Evolutionary conservation across 2,329 filamentous ascomycete genomes (phyloP), one percentile per base, ranked within the genome.

Genomic region (Ascochyta viciae-villosae): DNA sequence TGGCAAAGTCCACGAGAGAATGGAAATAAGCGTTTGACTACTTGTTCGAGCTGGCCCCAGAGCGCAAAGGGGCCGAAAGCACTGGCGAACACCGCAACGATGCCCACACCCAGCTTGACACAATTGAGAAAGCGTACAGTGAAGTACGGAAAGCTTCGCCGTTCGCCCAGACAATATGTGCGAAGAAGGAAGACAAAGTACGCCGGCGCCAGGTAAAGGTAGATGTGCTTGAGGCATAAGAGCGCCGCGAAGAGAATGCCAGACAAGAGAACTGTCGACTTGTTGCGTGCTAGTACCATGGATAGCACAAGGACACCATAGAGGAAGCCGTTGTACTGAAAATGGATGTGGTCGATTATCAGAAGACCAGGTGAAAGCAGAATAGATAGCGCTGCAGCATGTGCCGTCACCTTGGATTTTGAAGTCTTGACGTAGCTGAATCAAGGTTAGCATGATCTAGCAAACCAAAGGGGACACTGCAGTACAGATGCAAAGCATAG

Each of bases 261-360:
- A 65, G 92, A 95, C 41, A 82, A 80, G 12, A 98, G 83, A 31
- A 95, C 81, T 0, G 90, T 90, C 3, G 89, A 89, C 70, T 85
- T 86, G 66, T 88, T 86, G 46, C 91, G 87, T 6, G 92, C 92
- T 56, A 96, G 80, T 1, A 96, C 89, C 43, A 99, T 83, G 2
- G 95, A 98, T 50, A 94, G 82, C 34, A 98, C 85, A 46, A 99
- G 81, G 39, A 98, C 81, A 34, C 95, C 95, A 74, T 98, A 99
- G 78, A 99, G 87, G 78, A 93, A 92, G 37, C 95, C 94, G 80
- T 99, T 99, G 81, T 99, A 99, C 81, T 99, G 95, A 76, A 99
- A 99, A 76, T 97, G 93, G 62, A 97, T 94, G 75, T 99, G 95
- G 72, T 99, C 95, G 75, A 99, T 98, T 73, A 99, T 96, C 57